These are phyloP conservation scores for Osmanthus fragrans DNA, from an alignment of 257 asterid genomes.

Conservation along the genomic window DNA sequence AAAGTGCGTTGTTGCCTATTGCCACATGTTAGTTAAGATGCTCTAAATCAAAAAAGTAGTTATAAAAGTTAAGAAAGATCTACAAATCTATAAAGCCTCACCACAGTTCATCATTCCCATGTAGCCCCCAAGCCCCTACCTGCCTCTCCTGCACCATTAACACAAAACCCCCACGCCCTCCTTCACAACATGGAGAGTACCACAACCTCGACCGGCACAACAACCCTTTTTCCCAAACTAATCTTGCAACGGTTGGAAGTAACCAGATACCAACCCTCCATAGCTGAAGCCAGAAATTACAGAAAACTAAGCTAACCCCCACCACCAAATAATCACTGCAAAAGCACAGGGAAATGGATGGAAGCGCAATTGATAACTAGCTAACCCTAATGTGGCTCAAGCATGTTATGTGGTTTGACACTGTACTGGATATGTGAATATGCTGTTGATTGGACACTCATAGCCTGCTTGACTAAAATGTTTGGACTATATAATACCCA, in stretches of 20 bases:
- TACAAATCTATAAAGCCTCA: background rate
- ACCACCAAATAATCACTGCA: background rate
- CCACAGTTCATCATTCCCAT: background rate
- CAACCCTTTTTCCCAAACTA: background rate
- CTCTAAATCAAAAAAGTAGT: background rate
- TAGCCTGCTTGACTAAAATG: background rate
- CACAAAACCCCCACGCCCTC: background rate
- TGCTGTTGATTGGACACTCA: background rate
- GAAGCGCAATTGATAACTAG: background rate
- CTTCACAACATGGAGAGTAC: background rate
- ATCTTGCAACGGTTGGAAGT: background rate
- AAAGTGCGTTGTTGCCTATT: background rate
- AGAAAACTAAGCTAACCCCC: background rate
- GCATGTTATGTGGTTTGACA: background rate
- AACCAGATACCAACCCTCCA: background rate
- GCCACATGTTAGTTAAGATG: background rate
- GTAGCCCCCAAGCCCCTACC: background rate
- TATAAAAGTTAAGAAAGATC: background rate
- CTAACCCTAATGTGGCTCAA: background rate
- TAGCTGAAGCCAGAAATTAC: background rate
- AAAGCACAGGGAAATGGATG: background rate
- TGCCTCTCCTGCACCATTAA: background rate
- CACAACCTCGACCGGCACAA: background rate
- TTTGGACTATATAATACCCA: background rate
- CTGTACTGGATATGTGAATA: background rate